A percentile compares a stretch with the other conserved stretches of the same genome.
phyloP scores from a whole-genome alignment of 1,139 yeast species.

The Geotrichum histeridarum region DNA sequence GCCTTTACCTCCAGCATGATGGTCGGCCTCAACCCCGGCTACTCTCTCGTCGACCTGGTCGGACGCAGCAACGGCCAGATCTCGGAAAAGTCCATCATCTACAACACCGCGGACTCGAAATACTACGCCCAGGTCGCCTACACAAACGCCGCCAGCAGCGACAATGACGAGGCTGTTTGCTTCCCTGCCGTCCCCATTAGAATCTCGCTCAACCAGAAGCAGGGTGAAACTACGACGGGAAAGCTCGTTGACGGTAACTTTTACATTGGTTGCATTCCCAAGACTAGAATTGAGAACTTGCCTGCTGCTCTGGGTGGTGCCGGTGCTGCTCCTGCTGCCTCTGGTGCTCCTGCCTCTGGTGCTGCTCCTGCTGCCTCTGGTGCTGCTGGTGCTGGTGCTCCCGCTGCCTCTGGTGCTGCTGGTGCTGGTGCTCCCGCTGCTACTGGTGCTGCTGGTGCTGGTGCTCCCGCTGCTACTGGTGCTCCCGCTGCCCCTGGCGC shows the following conservation, averaged over 20 bases:
- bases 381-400: neutral
- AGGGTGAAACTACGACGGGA: slow-evolving; percentile 12
- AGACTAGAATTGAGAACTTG: slow-evolving; percentile 7
- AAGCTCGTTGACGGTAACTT: slow-evolving; percentile 19
- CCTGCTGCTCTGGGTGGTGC: slow-evolving; percentile 5
- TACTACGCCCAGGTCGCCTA: slow-evolving; percentile 18
- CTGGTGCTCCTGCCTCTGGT: neutral
- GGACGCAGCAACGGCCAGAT: slow-evolving; percentile 20
- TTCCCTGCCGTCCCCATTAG: slow-evolving; percentile 20
- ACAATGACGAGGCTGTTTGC: slow-evolving; percentile 14
- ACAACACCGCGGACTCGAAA: slow-evolving; percentile 17
- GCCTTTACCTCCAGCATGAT: slow-evolving; percentile 16
- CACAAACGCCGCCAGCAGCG: slow-evolving; percentile 16
- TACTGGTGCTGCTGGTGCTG: neutral
- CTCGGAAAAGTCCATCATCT: slow-evolving; percentile 19
- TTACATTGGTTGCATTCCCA: slow-evolving; percentile 19
- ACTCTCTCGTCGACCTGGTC: slow-evolving; percentile 15
- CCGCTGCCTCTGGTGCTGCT: neutral
- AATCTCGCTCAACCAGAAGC: slow-evolving; percentile 15
- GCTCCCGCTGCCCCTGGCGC: too few species aligned
- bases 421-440: neutral
- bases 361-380: neutral
- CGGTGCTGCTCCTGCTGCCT: neutral
- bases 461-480: too few species aligned
- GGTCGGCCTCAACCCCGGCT: slow-evolving; percentile 16